Evolutionary conservation across 2,329 filamentous ascomycete genomes (phyloP).

Genomic region (Colletotrichum sp.): DNA sequence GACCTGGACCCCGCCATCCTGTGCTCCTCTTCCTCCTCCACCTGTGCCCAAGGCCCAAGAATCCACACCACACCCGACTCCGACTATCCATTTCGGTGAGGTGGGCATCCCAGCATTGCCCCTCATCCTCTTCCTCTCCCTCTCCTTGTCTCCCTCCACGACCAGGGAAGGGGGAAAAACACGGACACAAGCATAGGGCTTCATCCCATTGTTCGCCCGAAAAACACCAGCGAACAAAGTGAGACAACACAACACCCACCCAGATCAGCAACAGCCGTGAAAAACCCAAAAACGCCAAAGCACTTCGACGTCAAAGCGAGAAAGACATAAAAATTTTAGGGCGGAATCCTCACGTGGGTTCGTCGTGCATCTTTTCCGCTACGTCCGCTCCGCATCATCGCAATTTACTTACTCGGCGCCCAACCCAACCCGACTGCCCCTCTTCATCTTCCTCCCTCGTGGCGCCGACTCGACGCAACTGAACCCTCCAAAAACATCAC

Average conservation of each 20-base stretch:
- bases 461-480: not conserved
- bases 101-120: slow-evolving; percentile 10
- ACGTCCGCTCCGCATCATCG: slow-evolving; percentile 2
- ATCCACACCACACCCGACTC: slow-evolving; percentile 9
- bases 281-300: slow-evolving; percentile 12
- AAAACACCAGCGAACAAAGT: slow-evolving; percentile 18
- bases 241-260: slow-evolving; percentile 6
- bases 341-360: slow-evolving; percentile 19
- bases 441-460: not conserved
- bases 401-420: not conserved
- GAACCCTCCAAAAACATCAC: not conserved
- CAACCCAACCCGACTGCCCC: not conserved
- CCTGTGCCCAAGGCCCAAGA: not conserved
- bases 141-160: not conserved
- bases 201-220: not conserved
- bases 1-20: slow-evolving; percentile 16
- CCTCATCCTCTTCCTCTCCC: slow-evolving; percentile 22
- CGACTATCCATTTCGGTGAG: slow-evolving; percentile 1
- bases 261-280: not conserved
- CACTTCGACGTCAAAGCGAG: slow-evolving; percentile 4
- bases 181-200: not conserved
- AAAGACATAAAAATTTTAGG: not conserved
- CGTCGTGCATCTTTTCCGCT: slow-evolving; percentile 10
- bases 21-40: not conserved
- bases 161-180: not conserved